Conservation (phyloP, 495 filamentous ascomycete species). For the Xanthoparmelia taractica region DNA sequence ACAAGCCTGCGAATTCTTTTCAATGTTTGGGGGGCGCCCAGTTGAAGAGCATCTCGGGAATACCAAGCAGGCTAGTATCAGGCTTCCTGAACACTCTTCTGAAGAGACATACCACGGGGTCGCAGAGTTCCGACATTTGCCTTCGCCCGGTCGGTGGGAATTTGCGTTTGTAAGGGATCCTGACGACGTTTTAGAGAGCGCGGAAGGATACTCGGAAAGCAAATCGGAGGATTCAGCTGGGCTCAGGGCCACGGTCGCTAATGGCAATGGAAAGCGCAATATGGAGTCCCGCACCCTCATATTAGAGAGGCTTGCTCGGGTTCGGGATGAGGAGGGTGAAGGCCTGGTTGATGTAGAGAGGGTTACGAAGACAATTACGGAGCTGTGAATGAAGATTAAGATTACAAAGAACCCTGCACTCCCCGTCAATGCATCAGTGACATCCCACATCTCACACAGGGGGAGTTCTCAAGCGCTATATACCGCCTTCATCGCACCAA, state of each 20-base stretch:
- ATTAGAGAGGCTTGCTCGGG: not conserved
- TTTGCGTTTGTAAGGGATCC: not conserved
- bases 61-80: not conserved
- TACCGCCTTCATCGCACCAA: no score
- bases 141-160: not conserved
- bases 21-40: not conserved
- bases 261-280: not conserved
- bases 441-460: no score
- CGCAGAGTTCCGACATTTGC: not conserved
- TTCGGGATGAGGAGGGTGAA: not conserved
- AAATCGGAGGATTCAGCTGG: not conserved
- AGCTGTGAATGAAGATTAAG: no score
- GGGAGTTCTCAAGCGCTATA: no score
- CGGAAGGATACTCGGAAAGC: not conserved
- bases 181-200: not conserved
- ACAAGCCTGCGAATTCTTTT: not conserved
- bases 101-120: not conserved
- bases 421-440: no score
- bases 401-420: no score
- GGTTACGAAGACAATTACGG: no score
- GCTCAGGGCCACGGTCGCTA: not conserved
- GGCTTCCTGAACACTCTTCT: not conserved
- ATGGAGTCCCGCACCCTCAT: not conserved
- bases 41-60: not conserved
- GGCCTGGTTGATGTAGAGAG: not conserved